These are phyloP conservation scores for Yamadazyma atlantica DNA, from an alignment of 1,139 yeast species.

Conservation along the genomic window DNA sequence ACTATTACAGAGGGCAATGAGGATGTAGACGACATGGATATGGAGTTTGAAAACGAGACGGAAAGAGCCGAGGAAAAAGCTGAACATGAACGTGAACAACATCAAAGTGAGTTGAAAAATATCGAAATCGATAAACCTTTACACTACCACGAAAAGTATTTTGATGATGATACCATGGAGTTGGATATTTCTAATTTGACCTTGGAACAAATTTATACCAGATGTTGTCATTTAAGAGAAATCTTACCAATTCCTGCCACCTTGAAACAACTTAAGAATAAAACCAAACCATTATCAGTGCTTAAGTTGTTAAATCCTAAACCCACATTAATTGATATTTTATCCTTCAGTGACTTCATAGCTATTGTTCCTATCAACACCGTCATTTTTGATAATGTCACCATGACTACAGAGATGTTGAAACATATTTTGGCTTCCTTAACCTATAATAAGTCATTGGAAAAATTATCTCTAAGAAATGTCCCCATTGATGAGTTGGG, in stretches of 20 bases:
- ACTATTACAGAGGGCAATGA: slow-evolving; percentile 17
- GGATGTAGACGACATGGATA: slow-evolving; percentile 17
- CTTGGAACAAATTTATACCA: slow-evolving; percentile 74
- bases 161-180: slow-evolving; percentile 28
- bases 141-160: slow-evolving; percentile 67
- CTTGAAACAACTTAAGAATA: slow-evolving; percentile 75
- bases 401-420: slow-evolving; percentile 79
- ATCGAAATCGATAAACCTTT: slow-evolving; percentile 56
- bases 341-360: slow-evolving; percentile 85
- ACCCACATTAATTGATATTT: slow-evolving; percentile 85
- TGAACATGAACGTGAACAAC: slow-evolving; percentile 16
- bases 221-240: slow-evolving; percentile 92
- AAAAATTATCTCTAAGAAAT: slow-evolving; percentile 74
- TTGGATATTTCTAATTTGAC: slow-evolving; percentile 31
- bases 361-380: slow-evolving; percentile 81
- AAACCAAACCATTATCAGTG: slow-evolving; percentile 71
- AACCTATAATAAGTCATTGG: slow-evolving; percentile 54
- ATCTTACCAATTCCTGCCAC: slow-evolving; percentile 93
- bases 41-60: slow-evolving; percentile 12
- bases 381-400: slow-evolving; percentile 79
- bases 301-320: slow-evolving; percentile 82
- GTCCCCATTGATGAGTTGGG: slow-evolving; percentile 70
- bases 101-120: slow-evolving; percentile 19
- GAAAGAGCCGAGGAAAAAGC: slow-evolving; percentile 15
- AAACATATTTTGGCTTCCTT: slow-evolving; percentile 65